Conservation (phyloP, 257 asterid species). For the Haberlea rhodopensis region DNA sequence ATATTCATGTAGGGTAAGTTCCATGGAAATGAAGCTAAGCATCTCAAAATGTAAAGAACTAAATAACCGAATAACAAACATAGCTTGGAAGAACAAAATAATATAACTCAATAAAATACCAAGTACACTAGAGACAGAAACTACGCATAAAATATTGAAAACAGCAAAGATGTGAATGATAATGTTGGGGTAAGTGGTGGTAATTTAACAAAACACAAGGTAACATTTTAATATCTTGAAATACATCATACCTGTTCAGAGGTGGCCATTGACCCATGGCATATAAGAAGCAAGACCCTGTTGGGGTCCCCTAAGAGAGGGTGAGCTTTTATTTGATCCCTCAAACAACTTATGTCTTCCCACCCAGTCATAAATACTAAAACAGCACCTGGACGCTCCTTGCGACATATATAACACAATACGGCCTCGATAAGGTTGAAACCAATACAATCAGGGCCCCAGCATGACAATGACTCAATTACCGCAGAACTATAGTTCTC, state of each 20-base stretch:
- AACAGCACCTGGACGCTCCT: slow-evolving; percentile 92
- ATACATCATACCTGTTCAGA: slow-evolving; percentile 72
- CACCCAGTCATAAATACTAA: slow-evolving; percentile 99
- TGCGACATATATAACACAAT: slow-evolving; percentile 87
- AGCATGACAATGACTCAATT: slow-evolving; percentile 81
- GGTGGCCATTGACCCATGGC: slow-evolving; percentile 98
- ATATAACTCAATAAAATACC: not conserved
- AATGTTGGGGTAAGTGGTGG: slow-evolving; percentile 1
- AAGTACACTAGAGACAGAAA: slow-evolving; percentile 6
- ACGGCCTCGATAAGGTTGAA: slow-evolving; percentile 97
- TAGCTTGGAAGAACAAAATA: slow-evolving; percentile 5
- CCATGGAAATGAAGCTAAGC: slow-evolving; percentile 10
- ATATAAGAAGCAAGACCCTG: slow-evolving; percentile 82
- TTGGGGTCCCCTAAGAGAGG: slow-evolving; percentile 98
- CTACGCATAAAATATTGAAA: slow-evolving; percentile 1
- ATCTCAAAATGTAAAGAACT: slow-evolving; percentile 13
- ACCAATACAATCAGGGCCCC: slow-evolving; percentile 90
- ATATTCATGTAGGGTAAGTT: slow-evolving; percentile 10
- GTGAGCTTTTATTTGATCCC: slow-evolving; percentile 96
- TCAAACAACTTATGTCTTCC: slow-evolving; percentile 96
- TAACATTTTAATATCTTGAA: slow-evolving; percentile 5
- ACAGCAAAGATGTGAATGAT: slow-evolving; percentile 11
- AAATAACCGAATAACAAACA: slow-evolving; percentile 11
- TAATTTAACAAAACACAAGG: not conserved
- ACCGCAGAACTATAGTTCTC: slow-evolving; percentile 78